A percentile compares a stretch with the other conserved stretches of the same genome.
Conservation (phyloP, 1,284 basidiomycete genomes). For the Ceratobasidium sp. region DNA sequence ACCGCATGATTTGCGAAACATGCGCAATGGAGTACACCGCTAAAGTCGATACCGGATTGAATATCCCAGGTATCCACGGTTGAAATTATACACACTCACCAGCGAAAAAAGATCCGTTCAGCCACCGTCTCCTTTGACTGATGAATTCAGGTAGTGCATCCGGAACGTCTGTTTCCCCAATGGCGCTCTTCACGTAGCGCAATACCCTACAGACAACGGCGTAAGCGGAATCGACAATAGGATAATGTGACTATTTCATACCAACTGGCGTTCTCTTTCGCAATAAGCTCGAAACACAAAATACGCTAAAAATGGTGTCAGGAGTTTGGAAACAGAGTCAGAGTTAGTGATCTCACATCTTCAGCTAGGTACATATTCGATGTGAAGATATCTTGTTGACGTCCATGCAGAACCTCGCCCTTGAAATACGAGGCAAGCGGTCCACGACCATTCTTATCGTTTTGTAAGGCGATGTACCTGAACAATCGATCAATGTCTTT, state of each 20-base stretch:
- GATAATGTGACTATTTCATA: conserved; percentile 53
- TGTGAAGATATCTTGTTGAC: conserved; percentile 95
- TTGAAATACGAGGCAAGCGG: conserved; percentile 97
- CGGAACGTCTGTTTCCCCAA: conserved; percentile 97
- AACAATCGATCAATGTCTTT: conserved; percentile 44
- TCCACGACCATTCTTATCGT: conserved; percentile 86
- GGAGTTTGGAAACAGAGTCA: neutral
- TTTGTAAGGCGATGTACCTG: conserved; percentile 90
- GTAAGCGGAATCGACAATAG: neutral
- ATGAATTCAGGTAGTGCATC: conserved; percentile 96
- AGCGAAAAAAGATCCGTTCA: conserved; percentile 97
- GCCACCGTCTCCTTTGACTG: conserved; percentile 90
- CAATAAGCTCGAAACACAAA: conserved; percentile 95
- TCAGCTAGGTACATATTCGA: conserved; percentile 93
- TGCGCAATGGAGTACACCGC: conserved; percentile 61
- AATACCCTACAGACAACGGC: conserved; percentile 74
- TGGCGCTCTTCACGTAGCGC: conserved; percentile 95
- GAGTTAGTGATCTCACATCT: conserved; percentile 67
- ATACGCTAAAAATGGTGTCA: conserved; percentile 76
- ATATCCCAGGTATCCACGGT: neutral
- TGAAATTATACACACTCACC: conserved; percentile 59
- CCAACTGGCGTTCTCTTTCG: conserved; percentile 91
- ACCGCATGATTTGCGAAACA: conserved; percentile 84
- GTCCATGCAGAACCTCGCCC: conserved; percentile 91
- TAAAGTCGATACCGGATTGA: conserved; percentile 50